Evolutionary conservation across 768 basidiomycete species (phyloP), one percentile per base, ranked within the genome.

Genomic region (Kondoa malvinella): DNA sequence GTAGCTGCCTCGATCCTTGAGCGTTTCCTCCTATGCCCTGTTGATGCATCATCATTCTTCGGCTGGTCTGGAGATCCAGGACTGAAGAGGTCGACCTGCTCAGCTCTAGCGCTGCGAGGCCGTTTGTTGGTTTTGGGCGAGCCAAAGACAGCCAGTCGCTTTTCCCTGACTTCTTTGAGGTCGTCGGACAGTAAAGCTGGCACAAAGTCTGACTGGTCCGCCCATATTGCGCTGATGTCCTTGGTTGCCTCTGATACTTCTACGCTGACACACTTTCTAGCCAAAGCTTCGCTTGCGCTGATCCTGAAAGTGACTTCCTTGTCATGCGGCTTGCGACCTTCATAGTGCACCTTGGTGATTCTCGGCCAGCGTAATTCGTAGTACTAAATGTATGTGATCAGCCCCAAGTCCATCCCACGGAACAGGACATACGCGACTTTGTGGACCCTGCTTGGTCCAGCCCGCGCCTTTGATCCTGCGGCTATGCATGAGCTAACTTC

Each of bases 361-460:
- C 91, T 81, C 0, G 91, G 88, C 75, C 87, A 92, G 26, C 91
- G 85, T 2, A 91, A 79, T 71, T 88, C 88, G 74, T 92, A 92
- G 73, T 85, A 80, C 88, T 90, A 21, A n/a, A n/a, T n/a, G 12
- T 50, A 8, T 50, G 40, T 8, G 12, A 21, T 8, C 21, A 50
- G 21, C 12, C 40, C 21, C 21, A 8, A 50, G 12, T 50, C 21
- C 12, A 50, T 8, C 8, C 40, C 21, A 50, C 40, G 40, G 40
- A 50, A 8, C 12, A 50, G 21, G 40, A 21, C 12, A 50, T 8
- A 50, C 8, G 12, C 21, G 40, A 50, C 40, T 50, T 50, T 50
- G 40, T 21, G 21, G 8, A 21, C 40, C 40, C 21, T 50, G 40
- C 40, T 50, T 50, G 21, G 40, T 50, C 40, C 40, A 50, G 40